Evolutionary conservation across 2,329 filamentous ascomycete species (phyloP).

Genomic region (Epichloe festucae): DNA sequence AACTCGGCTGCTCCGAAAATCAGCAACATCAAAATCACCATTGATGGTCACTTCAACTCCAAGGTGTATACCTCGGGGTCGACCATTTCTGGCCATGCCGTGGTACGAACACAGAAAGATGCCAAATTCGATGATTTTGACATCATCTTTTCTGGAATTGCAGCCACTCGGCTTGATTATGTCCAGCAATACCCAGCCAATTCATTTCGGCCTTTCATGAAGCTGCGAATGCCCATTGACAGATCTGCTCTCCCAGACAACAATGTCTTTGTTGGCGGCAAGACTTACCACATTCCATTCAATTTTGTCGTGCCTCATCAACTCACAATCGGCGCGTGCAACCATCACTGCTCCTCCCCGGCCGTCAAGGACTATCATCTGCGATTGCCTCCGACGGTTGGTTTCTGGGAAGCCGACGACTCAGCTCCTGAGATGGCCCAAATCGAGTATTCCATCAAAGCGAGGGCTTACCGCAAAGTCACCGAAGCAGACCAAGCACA

Average conservation of each 20-base stretch:
- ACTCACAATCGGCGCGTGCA: slow-evolving; percentile 43
- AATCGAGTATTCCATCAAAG: slow-evolving; percentile 40
- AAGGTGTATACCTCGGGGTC: slow-evolving; percentile 45
- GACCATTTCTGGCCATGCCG: slow-evolving; percentile 34
- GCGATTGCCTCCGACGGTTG: slow-evolving; percentile 38
- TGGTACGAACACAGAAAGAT: slow-evolving; percentile 31
- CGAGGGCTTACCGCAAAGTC: slow-evolving; percentile 23
- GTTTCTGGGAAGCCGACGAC: slow-evolving; percentile 40
- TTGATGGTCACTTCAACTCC: slow-evolving; percentile 40
- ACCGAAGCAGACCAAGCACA: not conserved
- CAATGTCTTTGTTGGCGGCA: slow-evolving; percentile 34
- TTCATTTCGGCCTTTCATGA: slow-evolving; percentile 40
- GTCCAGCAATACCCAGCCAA: slow-evolving; percentile 33
- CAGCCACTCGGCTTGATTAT: slow-evolving; percentile 38
- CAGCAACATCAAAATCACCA: slow-evolving; percentile 29
- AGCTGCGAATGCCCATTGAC: slow-evolving; percentile 39
- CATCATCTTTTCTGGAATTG: slow-evolving; percentile 38
- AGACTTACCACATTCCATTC: slow-evolving; percentile 40
- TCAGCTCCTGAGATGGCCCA: slow-evolving; percentile 41
- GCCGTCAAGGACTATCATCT: slow-evolving; percentile 38
- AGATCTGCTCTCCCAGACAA: slow-evolving; percentile 33
- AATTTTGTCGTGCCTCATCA: slow-evolving; percentile 46
- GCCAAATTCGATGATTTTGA: slow-evolving; percentile 38
- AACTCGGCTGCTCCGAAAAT: not conserved
- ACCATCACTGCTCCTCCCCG: slow-evolving; percentile 31